Evolutionary conservation across 371 early-diverging fungal genomes (phyloP), one percentile per base, ranked within the genome.

Genomic region (Mucor velutinosus): DNA sequence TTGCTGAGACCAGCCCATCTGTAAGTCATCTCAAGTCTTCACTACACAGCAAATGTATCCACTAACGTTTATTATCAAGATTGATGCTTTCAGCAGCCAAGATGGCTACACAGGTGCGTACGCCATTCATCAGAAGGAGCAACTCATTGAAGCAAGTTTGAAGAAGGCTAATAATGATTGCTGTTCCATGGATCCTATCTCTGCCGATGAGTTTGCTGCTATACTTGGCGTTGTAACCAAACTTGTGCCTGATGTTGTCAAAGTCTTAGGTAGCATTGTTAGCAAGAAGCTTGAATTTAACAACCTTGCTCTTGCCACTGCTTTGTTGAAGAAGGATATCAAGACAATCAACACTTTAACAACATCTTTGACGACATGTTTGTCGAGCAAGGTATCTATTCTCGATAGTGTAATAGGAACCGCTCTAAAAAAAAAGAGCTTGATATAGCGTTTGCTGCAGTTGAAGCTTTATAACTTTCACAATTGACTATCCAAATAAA

Each of bases 261-360:
- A 39, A 15, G 21, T 71, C 25, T 60, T 74, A 15, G 6, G 12
- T 15, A 35, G 63, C 10, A 64, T 74, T 14, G 49, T 63, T 4
- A 29, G 27, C 65, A 67, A 71, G 64, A 74, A 71, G 57, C 27
- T 62, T 33, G 32, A 56, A 35, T 71, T 74, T 19, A 60, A 56
- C 12, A 33, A 49, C 19, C 41, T 71, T 30, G 12, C 41, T 12
- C 35, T 70, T 15, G 75, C 70, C 6, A 61, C 69, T n/a, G 1
- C 14, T 37, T 19, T 74, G 55, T 64, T 68, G 21, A 67, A 64
- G 43, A 33, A 8, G 10, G 71, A 74, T 14, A 53, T 71, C 37
- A 62, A 35, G 45, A 45, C 7, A 5, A 25, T 51, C 8, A 11
- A 4, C 4, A 14, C 4, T 11, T 25, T 51, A 5, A 51, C 51